Evolutionary conservation across 2,329 filamentous ascomycete genomes (phyloP), one percentile per base, ranked within the genome.

Genomic region (Sarocladium kiliense): DNA sequence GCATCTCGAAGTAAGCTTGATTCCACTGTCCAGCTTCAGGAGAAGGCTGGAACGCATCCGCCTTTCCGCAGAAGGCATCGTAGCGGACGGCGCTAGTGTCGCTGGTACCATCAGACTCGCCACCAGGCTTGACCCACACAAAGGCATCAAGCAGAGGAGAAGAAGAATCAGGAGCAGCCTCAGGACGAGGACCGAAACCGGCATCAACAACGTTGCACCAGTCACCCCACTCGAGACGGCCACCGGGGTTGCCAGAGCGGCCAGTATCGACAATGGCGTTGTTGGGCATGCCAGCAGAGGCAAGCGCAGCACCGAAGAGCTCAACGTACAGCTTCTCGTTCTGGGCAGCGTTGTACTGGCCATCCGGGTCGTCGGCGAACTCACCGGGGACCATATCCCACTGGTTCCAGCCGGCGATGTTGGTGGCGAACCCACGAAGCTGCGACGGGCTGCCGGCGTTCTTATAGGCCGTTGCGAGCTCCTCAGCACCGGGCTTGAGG

Each of bases 71-170:
- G 66, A 70, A 71, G 58, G 61, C 64, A 63, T 71, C 69, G 62
- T 69, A 72, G 54, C 69, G 66, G 44, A 30, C 55, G 42, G 69
- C 68, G 30, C 62, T 65, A 39, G 55, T 59, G 65, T 71, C 69
- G 62, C 65, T 68, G 50, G 69, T 72, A 19, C 68, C 69, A 54
- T 73, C 62, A 7, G 69, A 88, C 66, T 78, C 76, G 57, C 76
- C 75, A 61, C 84, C 83, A n/a, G 84, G 84, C 76, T 87, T 87
- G 63, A 85, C 72, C 84, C 83, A 86, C 47, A 86, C 83, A 60
- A 86, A 83, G 32, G 82, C 81, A 67, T 87, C 84, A 54, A 77
- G 75, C 23, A 83, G 74, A 6, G 70, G 64, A 61, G 79, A 71
- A 45, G 78, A 80, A n/a, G 82, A 86, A 60, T 77, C 68, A 36